These are phyloP conservation scores for Viola pubescens DNA, from an alignment of 441 rosid genomes.

Conservation along the genomic window DNA sequence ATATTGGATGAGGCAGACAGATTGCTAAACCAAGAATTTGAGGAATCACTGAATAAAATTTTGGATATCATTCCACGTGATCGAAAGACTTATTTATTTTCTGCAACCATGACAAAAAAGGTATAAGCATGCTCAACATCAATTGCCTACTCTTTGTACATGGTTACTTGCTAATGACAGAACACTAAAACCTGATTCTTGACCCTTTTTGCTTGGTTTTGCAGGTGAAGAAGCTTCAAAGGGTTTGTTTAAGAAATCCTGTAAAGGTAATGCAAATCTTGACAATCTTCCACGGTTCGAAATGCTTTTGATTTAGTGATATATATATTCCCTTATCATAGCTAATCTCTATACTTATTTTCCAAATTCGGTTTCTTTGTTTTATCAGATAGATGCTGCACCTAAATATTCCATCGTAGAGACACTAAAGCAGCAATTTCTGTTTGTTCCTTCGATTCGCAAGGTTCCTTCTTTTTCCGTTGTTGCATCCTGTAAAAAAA, in stretches of 20 bases:
- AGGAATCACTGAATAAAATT: slow-evolving; percentile 79
- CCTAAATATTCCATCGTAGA: slow-evolving; percentile 89
- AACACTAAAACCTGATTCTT: slow-evolving; percentile 12
- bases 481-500: slow-evolving; percentile 2
- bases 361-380: slow-evolving; percentile 5
- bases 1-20: slow-evolving; percentile 97
- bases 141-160: neutral
- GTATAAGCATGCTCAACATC: slow-evolving; percentile 19
- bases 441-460: slow-evolving; percentile 65
- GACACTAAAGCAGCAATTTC: slow-evolving; percentile 72
- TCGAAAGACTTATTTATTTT: slow-evolving; percentile 73
- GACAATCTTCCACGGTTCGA: neutral
- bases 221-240: slow-evolving; percentile 85
- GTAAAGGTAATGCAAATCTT: slow-evolving; percentile 51
- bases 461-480: slow-evolving; percentile 44
- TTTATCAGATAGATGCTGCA: slow-evolving; percentile 73
- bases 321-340: slow-evolving; percentile 1
- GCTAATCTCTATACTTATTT: neutral
- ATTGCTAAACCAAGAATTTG: slow-evolving; percentile 86
- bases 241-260: slow-evolving; percentile 85
- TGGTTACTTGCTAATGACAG: neutral
- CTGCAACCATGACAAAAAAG: slow-evolving; percentile 98
- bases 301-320: neutral
- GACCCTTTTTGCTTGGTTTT: slow-evolving; percentile 12
- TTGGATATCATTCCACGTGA: slow-evolving; percentile 61